phyloP scores from a whole-genome alignment of 2,329 filamentous ascomycete genomes.

The Cladophialophora bantiana region DNA sequence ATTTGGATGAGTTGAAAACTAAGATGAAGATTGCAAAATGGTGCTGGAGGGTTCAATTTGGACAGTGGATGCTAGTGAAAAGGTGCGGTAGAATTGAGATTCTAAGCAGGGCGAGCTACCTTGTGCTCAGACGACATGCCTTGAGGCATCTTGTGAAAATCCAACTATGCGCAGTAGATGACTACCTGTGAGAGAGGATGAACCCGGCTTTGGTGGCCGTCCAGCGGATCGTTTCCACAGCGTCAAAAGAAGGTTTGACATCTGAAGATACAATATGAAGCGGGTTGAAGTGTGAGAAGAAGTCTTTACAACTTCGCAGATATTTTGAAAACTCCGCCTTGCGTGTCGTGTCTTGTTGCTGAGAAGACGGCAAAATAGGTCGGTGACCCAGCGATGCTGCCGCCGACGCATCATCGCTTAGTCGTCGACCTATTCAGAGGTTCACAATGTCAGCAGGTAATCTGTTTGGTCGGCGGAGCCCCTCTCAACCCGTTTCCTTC shows the following conservation, averaged over 20 bases:
- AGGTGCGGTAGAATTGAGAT: conserved; percentile 9
- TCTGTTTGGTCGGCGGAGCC: not conserved
- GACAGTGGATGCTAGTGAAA: not conserved
- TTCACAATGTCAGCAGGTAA: not conserved
- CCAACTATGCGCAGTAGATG: not conserved
- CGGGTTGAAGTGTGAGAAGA: not conserved
- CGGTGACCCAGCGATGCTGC: not conserved
- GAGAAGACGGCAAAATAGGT: not conserved
- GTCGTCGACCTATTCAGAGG: conserved; percentile 6
- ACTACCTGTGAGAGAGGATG: not conserved
- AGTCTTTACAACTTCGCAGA: not conserved
- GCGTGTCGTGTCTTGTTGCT: not conserved
- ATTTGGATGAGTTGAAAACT: conserved; percentile 10
- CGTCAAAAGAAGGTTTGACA: not conserved
- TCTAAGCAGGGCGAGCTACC: conserved; percentile 1
- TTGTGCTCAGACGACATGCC: not conserved
- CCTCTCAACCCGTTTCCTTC: not conserved
- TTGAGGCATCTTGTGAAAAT: not conserved
- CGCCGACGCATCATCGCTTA: conserved; percentile 15
- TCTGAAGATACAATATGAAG: not conserved
- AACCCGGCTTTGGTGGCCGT: not conserved
- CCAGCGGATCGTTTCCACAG: not conserved
- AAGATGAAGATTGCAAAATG: conserved; percentile 2
- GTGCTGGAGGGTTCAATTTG: not conserved
- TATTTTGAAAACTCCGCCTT: not conserved